phyloP scores from a whole-genome alignment of 768 basidiomycete species.

The Lentinula sp. region DNA sequence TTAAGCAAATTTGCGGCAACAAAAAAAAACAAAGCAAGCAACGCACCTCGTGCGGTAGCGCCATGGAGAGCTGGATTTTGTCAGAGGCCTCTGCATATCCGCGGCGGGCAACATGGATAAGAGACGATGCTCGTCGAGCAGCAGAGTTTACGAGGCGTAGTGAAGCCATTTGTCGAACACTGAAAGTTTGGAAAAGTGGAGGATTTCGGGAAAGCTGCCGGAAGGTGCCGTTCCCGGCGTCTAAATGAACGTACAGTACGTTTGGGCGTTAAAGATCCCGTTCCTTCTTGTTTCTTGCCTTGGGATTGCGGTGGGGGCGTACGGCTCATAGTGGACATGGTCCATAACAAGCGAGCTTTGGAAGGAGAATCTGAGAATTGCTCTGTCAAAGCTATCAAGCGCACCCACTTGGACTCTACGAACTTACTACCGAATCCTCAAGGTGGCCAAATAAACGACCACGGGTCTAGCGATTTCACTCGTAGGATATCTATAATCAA shows the following conservation, averaged over 20 bases:
- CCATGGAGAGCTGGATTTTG: constrained; percentile 89
- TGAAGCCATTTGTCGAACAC: constrained; percentile 52
- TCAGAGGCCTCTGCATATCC: constrained; percentile 90
- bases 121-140: constrained; percentile 51
- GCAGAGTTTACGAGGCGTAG: constrained; percentile 65
- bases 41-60: constrained; percentile 91
- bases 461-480: not conserved
- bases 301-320: not conserved
- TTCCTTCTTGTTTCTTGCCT: not conserved
- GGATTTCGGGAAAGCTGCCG: not conserved
- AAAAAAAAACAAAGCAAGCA: constrained; percentile 2
- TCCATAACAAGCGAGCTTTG: not conserved
- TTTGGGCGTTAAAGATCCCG: not conserved
- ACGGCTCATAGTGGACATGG: not conserved
- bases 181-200: constrained; percentile 13
- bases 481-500: no score
- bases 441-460: not conserved
- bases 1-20: constrained; percentile 3
- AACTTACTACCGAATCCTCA: not conserved
- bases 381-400: not conserved
- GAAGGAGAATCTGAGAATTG: not conserved
- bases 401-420: not conserved
- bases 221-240: not conserved
- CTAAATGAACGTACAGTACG: not conserved
- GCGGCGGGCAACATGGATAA: constrained; percentile 53